These are phyloP conservation scores for Tetrapisispora phaffii DNA, from an alignment of 805 yeast genomes.

Conservation along the genomic window DNA sequence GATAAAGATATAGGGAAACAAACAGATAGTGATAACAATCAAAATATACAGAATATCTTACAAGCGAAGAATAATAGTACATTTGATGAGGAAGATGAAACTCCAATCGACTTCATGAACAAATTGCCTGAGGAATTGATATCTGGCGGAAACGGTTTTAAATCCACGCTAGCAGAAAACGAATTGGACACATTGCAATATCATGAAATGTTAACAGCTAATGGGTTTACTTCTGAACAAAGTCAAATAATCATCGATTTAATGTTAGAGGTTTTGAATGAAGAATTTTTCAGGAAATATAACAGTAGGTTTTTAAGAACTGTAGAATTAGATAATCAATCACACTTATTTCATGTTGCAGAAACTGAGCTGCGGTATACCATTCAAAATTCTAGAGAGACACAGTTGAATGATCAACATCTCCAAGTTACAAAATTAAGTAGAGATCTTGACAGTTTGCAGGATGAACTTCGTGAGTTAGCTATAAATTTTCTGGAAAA, in stretches of 20 bases:
- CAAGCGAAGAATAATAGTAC: not conserved
- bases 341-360: slow-evolving; percentile 84
- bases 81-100: not conserved
- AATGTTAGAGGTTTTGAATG: slow-evolving; percentile 29
- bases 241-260: slow-evolving; percentile 24
- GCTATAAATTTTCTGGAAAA: slow-evolving; percentile 52
- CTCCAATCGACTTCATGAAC: slow-evolving; percentile 14
- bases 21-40: no score
- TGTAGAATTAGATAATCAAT: slow-evolving; percentile 77
- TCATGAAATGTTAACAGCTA: slow-evolving; percentile 11
- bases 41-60: not conserved
- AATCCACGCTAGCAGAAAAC: slow-evolving; percentile 24
- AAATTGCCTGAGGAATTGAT: slow-evolving; percentile 25
- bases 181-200: slow-evolving; percentile 23
- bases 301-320: slow-evolving; percentile 25
- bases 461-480: slow-evolving; percentile 64
- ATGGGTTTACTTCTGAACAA: slow-evolving; percentile 19
- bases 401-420: slow-evolving; percentile 56
- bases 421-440: slow-evolving; percentile 59
- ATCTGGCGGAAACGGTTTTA: slow-evolving; percentile 21
- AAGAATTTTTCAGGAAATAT: slow-evolving; percentile 37
- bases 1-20: not conserved
- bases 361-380: slow-evolving; percentile 78
- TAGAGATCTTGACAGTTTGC: slow-evolving; percentile 58
- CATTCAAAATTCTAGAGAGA: slow-evolving; percentile 60